Base-by-base conservation (phyloP, 2,329 filamentous ascomycete species). In the Mycogone perniciosa region DNA sequence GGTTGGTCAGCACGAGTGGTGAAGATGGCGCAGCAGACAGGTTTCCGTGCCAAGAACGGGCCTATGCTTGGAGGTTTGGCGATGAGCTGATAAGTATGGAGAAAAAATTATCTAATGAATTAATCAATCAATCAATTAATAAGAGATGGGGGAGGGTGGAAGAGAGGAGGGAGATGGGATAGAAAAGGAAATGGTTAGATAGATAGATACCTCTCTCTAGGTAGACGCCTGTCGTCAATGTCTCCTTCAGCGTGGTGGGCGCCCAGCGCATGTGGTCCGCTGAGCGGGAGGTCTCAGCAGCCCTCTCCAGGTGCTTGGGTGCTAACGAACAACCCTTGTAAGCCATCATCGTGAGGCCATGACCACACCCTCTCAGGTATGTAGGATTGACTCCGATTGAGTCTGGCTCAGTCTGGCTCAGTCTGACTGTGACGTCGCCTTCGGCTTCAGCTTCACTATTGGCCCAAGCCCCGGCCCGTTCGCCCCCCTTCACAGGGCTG, bases 1-100 rank as follows among this genome's bases (percentile, higher is more conserved):
- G 51, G 46, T 53, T 53, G 51, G 51, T 53, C 51, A 53, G 51
- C 51, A 45, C 29, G 27, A 20, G 20, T 26, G 35, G 34, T 29
- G 33, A 41, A 34, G 39, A 44, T 48, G 40, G 45, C 49, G 44
- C 38, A 51, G 44, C 43, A 43, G 34, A n/a, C 30, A 20, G 20
- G 46, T 40, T 31, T 43, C 39, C 39, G 46, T 20, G 20, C 20
- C 20, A 20, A 20, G 20, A 20, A 20, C 20, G 20, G 20, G 20
- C 20, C 20, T 20, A 20, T 20, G 20, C 20, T 20, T 20, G 20
- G 20, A 20, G 20, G 20, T 20, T 20, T 20, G 20, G 20, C 20
- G 20, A 20, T 20, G 20, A 20, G 20, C 20, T 20, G 20, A 20
- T 20, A 20, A 20, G 20, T 35, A 35, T 35, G 33, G 7, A 35